A percentile compares a stretch with the other conserved stretches of the same genome.
These are phyloP conservation scores for Acacia concinna DNA, from an alignment of 331 rosid species.

Conservation along the genomic window DNA sequence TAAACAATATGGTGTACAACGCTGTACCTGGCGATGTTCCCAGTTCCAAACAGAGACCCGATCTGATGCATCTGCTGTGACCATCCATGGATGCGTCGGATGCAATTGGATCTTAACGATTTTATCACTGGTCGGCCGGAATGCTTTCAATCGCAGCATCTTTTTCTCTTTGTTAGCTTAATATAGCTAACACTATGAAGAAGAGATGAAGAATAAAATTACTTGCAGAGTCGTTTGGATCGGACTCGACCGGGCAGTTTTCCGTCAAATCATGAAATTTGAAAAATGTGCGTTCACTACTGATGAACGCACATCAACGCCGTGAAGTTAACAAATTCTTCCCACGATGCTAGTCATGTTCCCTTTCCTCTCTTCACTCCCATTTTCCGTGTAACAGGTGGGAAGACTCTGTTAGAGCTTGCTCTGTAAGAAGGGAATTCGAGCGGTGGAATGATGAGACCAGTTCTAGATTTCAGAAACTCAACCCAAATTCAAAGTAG, in stretches of 20 bases:
- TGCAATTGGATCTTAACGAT: conserved; percentile 95
- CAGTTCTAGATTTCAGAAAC: background rate
- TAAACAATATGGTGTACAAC: background rate
- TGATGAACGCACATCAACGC: conserved; percentile 26
- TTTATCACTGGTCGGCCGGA: conserved; percentile 86
- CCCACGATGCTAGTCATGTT: conserved; percentile 11
- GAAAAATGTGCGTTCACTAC: conserved; percentile 38
- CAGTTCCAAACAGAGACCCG: conserved; percentile 99
- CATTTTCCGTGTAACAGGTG: conserved; percentile 23
- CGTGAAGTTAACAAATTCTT: conserved; percentile 2
- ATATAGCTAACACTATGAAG: background rate
- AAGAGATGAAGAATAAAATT: background rate
- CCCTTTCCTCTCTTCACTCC: conserved; percentile 9
- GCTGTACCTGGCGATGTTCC: conserved; percentile 93
- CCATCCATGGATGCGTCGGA: conserved; percentile 99
- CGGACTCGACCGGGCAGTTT: conserved; percentile 26
- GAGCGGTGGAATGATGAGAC: background rate
- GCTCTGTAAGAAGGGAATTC: background rate
- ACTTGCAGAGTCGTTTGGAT: conserved; percentile 19
- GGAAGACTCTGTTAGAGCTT: background rate
- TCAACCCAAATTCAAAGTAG: background rate
- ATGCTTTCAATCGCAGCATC: conserved; percentile 86
- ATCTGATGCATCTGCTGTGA: conserved; percentile 95
- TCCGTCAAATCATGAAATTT: conserved; percentile 30
- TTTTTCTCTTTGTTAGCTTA: conserved; percentile 20